A percentile compares a stretch with the other conserved stretches of the same genome.
Evolutionary conservation across 805 yeast genomes (phyloP).

Genomic region (Saturnispora silvae): DNA sequence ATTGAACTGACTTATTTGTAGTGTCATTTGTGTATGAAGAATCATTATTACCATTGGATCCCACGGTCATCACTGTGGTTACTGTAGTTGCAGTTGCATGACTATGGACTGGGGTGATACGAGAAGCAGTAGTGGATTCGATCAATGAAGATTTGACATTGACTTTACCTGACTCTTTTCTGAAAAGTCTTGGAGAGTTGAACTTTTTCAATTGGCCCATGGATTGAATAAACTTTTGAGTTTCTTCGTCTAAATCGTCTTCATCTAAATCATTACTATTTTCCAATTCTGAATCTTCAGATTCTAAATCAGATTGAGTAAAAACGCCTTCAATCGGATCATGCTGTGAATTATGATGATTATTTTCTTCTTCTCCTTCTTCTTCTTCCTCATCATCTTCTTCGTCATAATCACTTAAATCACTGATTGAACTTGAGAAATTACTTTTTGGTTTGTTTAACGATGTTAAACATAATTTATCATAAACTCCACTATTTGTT

Average conservation of each 20-base stretch:
- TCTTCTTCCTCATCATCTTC: no score
- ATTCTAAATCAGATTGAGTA: constrained; percentile 8
- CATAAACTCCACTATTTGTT: constrained; percentile 9
- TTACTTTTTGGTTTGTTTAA: background rate
- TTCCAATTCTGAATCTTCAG: constrained; percentile 16
- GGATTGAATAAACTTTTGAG: constrained; percentile 10
- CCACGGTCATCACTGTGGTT: constrained; percentile 9
- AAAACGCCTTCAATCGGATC: background rate
- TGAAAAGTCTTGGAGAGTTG: constrained; percentile 5
- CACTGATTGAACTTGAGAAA: constrained; percentile 5
- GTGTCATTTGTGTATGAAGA: background rate
- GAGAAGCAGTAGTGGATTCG: constrained; percentile 11
- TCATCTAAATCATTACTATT: constrained; percentile 14
- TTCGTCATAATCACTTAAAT: constrained; percentile 8
- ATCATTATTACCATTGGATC: constrained; percentile 4
- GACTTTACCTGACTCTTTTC: background rate
- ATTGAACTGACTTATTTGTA: background rate
- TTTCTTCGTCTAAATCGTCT: constrained; percentile 14
- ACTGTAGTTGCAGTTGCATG: constrained; percentile 12
- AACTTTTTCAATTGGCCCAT: constrained; percentile 5
- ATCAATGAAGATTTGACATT: background rate
- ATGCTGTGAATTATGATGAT: background rate
- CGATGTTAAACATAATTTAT: constrained; percentile 11
- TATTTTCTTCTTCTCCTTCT: no score
- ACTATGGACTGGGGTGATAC: constrained; percentile 11